Conservation (phyloP, 306 rosid genomes). For the Benincasa hispida region DNA sequence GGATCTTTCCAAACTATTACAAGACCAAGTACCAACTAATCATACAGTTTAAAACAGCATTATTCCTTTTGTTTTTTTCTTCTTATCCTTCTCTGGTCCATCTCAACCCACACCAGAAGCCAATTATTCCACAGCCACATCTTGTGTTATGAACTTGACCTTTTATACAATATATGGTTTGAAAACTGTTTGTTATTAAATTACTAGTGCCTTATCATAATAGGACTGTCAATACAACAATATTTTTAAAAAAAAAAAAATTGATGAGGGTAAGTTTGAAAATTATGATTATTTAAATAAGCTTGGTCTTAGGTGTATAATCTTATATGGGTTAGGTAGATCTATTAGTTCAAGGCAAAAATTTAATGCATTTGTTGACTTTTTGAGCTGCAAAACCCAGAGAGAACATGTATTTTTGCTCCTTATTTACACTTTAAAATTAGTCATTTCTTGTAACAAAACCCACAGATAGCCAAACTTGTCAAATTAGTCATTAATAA, state of each 20-base stretch:
- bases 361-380: conserved; percentile 1
- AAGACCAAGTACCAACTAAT: not conserved
- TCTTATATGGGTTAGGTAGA: conserved; percentile 5
- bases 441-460: not conserved
- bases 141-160: not conserved
- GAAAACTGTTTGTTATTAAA: not conserved
- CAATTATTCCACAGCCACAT: not conserved
- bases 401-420: not conserved
- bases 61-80: not conserved
- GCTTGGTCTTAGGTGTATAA: not conserved
- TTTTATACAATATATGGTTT: not conserved
- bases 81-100: not conserved
- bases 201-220: not conserved
- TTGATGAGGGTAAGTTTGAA: not conserved
- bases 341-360: not conserved
- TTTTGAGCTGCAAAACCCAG: not conserved
- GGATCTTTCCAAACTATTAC: not conserved
- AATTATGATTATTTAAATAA: not conserved
- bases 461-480: not conserved
- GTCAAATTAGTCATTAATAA: not conserved
- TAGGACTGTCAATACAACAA: not conserved
- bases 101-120: not conserved
- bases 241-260: not conserved
- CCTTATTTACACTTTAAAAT: not conserved
- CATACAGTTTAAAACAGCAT: not conserved